Evolutionary conservation across 768 basidiomycete genomes (phyloP).

Genomic region (Pisolithus tinctorius): DNA sequence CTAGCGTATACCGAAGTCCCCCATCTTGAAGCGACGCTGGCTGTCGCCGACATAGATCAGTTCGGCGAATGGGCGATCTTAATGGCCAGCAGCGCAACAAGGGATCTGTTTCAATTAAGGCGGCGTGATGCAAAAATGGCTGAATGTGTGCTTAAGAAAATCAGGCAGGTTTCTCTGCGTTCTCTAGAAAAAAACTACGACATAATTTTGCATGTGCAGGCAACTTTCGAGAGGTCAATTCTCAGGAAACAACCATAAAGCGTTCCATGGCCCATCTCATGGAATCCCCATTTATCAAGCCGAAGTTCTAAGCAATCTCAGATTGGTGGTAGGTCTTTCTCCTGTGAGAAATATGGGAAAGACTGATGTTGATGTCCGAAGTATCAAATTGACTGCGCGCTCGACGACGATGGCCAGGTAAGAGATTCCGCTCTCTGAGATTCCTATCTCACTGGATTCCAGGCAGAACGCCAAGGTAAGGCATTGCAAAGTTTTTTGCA

Average conservation of each 20-base stretch:
- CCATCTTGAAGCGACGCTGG: not conserved
- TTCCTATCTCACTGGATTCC: conserved; percentile 1
- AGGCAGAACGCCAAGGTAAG: conserved; percentile 28
- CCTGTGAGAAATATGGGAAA: not conserved
- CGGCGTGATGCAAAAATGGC: not conserved
- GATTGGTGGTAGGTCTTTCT: conserved; percentile 38
- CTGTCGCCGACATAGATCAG: not conserved
- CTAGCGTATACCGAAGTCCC: not conserved
- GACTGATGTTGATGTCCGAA: not conserved
- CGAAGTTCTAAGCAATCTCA: conserved; percentile 44
- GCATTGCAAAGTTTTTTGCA: not conserved
- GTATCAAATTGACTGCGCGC: conserved; percentile 36
- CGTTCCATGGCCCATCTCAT: conserved; percentile 33
- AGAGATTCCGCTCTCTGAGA: not conserved
- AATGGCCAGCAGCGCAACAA: not conserved
- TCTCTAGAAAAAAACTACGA: not conserved
- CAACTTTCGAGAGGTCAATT: conserved; percentile 60
- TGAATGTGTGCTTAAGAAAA: not conserved
- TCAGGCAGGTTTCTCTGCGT: not conserved
- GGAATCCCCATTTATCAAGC: conserved; percentile 55
- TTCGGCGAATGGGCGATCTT: not conserved
- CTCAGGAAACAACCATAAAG: conserved; percentile 55
- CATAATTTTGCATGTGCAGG: conserved; percentile 23
- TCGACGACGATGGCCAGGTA: conserved; percentile 26
- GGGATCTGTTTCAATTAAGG: not conserved